Evolutionary conservation across 2,329 filamentous ascomycete genomes (phyloP).

Genomic region (Fonsecaea erecta): DNA sequence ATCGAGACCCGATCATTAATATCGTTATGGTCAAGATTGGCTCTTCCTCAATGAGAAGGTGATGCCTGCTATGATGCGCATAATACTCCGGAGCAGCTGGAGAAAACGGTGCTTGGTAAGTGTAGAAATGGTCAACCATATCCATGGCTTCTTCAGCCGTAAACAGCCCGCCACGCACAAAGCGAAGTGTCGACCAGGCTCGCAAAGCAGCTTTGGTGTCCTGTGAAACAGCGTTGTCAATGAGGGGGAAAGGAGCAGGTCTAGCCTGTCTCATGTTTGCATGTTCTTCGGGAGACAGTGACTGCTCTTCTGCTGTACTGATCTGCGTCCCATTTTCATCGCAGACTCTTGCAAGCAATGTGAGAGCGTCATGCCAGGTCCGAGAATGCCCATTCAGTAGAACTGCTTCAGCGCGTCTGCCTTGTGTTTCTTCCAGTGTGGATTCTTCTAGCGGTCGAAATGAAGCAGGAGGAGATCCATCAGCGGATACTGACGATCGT

Average conservation of each 20-base stretch:
- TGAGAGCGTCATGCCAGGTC: conserved; percentile 8
- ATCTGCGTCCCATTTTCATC: conserved; percentile 2
- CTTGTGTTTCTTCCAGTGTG: conserved; percentile 2
- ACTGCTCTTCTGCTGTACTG: background rate
- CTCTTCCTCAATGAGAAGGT: conserved; percentile 10
- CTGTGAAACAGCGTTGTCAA: background rate
- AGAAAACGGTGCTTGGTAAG: conserved; percentile 7
- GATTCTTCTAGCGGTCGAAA: background rate
- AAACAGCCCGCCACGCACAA: conserved; percentile 8
- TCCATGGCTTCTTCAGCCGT: conserved; percentile 11
- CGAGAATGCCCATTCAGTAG: conserved; percentile 7
- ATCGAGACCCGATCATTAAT: conserved; percentile 8
- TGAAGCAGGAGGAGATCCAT: background rate
- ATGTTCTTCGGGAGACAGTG: conserved; percentile 3
- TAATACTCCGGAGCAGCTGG: conserved; percentile 5
- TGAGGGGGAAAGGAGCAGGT: conserved; percentile 4
- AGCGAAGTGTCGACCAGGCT: conserved; percentile 4
- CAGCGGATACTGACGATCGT: conserved; percentile 1
- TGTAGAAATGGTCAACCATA: conserved; percentile 13
- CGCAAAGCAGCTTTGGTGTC: conserved; percentile 3
- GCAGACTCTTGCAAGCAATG: conserved; percentile 7
- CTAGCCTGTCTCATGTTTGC: background rate
- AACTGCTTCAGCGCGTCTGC: conserved; percentile 4
- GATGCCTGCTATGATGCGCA: conserved; percentile 7
- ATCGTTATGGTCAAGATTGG: conserved; percentile 6